Base-by-base conservation (phyloP, 1,139 yeast genomes). In the Pichia norvegensis region DNA sequence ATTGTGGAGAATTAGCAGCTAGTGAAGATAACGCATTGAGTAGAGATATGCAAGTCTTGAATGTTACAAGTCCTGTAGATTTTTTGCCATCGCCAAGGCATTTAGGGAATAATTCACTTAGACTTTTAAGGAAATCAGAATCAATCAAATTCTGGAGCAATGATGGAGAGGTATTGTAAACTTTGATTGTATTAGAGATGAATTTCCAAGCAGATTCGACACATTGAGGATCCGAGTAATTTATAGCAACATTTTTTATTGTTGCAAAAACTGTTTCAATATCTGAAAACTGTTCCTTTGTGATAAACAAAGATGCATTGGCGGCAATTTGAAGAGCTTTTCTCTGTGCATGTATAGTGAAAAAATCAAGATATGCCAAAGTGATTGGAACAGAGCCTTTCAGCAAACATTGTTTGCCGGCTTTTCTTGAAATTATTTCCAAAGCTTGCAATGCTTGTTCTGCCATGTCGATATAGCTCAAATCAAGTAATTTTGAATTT, bases 311-410 rank as follows among this genome's bases (percentile, higher is more conserved):
- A 53, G 92, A 82, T 14, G 94, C 74, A 58, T 85, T 85, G 3
- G 95, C 84, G 4, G 87, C 87, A 36, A 86, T 85, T 2, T 72
- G 68, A 40, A 90, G 67, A 29, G 95, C 87, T 54, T 87, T 85
- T 47, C 95, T 70, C 63, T 92, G 98, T 0, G 95, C 87, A 64
- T 87, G 95, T 25, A 82, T 74, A 1, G 96, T 85, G 61, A 92
- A 82, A 58, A 92, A 92, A 62, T 92, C 98, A 52, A 88, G 70
- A 58, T 81, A 86, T 56, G 78, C 79, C 40, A 92, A 64, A 52
- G 87, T 81, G 0, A 87, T 79, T 4, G 73, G 67, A 21, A 90
- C 64, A 8, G 94, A 85, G 35, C 85, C 81, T 48, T 78, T 73
- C 16, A 67, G 59, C 42, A 82, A 64, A 25, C 83, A 71, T 35